Evolutionary conservation across 441 rosid genomes (phyloP), one percentile per base, ranked within the genome.

Genomic region (Croton setiger): DNA sequence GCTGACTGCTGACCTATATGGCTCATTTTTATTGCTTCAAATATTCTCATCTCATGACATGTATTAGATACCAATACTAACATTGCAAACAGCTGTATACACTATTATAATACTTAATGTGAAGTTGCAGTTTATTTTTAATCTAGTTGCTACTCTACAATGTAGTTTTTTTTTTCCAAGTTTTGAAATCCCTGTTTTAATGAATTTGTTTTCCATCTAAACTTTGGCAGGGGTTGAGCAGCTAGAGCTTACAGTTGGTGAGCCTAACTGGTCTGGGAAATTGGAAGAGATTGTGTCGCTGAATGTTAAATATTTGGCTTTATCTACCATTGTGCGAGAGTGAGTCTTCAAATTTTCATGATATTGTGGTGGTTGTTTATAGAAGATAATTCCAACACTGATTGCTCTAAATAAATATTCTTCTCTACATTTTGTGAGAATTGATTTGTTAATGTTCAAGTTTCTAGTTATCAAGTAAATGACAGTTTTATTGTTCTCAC

Each of bases 191-290:
- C 33, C 71, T 72, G 57, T 68, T 73, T 72, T 67, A 66, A 72
- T 82, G 67, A 64, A 63, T 67, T 41, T 74, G 3, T 72, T 76
- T 47, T 13, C 58, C 49, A 35, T 67, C 58, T 55, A 68, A 64
- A 67, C 56, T 64, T 59, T 70, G 44, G 76, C 80, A 91, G 99
- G 80, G 54, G 62, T 82, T 72, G 96, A 90, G 87, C 96, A 88
- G 81, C 79, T 94, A 82, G 84, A 85, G 83, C 80, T 92, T 81
- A 83, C 81, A 0, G 84, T 83, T 66, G 66, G 68, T 74, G 96
- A 90, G 64, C 79, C 82, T 51, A 79, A 85, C 66, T 95, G 99
- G 98, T 79, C 82, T 11, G 81, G 79, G 79, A 87, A 78, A 80
- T 84, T 82, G 80, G 86, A 88, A 51, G 75, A 80, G 57, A 87